phyloP scores from a whole-genome alignment of 495 filamentous ascomycete genomes.

The Chaetomidium leptoderma region DNA sequence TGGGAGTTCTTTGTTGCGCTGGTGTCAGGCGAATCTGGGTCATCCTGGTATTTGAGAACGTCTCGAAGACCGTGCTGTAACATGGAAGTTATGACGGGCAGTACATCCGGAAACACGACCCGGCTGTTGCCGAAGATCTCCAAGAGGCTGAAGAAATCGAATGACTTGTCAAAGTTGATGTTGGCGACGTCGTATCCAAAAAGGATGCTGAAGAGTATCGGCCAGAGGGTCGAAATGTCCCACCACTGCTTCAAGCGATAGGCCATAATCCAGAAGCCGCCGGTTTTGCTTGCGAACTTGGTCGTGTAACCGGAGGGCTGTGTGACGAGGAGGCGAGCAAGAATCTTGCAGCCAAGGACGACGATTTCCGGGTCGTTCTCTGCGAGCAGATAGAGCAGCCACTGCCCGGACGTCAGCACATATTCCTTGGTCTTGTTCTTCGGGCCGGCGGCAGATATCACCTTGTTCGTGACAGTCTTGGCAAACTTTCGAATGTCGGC shows the following conservation, averaged over 20 bases:
- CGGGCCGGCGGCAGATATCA: conserved; percentile 41
- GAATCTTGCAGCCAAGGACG: conserved; percentile 73
- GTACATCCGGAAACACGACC: conserved; percentile 70
- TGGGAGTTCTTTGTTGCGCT: conserved; percentile 14
- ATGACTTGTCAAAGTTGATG: conserved; percentile 65
- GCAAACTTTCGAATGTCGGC: conserved; percentile 81
- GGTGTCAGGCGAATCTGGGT: conserved; percentile 50
- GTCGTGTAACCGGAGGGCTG: conserved; percentile 74
- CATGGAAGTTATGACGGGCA: conserved; percentile 82
- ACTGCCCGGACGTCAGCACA: conserved; percentile 56
- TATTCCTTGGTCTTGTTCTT: conserved; percentile 20
- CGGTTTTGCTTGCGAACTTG: conserved; percentile 79
- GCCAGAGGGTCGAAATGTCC: conserved; percentile 81
- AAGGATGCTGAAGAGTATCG: conserved; percentile 81
- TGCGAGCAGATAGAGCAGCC: conserved; percentile 89
- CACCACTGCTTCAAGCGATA: conserved; percentile 82
- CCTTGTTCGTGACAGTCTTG: conserved; percentile 93
- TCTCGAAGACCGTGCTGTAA: conserved; percentile 72
- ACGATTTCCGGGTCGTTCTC: conserved; percentile 83
- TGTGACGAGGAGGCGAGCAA: conserved; percentile 76
- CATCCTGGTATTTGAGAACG: conserved; percentile 58
- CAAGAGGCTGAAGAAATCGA: conserved; percentile 68
- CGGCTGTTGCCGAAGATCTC: conserved; percentile 64
- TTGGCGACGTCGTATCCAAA: conserved; percentile 76
- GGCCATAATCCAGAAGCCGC: conserved; percentile 80